Evolutionary conservation across 2,329 filamentous ascomycete genomes (phyloP).

Genomic region (Beauveria caledonica): DNA sequence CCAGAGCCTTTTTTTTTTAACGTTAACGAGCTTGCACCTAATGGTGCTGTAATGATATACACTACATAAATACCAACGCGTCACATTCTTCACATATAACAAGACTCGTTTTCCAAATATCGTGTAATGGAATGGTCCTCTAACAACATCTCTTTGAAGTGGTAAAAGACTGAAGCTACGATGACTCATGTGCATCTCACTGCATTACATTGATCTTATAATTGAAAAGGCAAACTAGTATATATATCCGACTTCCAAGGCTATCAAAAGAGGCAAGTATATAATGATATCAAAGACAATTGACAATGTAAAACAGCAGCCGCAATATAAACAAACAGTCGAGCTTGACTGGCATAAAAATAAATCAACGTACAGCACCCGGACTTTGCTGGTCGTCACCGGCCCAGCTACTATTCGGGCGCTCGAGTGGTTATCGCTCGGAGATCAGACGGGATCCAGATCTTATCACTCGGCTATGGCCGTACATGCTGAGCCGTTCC

Average conservation of each 20-base stretch:
- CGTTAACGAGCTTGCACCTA: conserved; percentile 1
- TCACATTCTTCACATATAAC: too few species aligned
- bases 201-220: too few species aligned
- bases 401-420: conserved; percentile 7
- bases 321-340: background rate
- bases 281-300: background rate
- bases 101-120: background rate
- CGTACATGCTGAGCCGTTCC: background rate
- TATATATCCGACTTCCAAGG: background rate
- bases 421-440: conserved; percentile 7
- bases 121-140: background rate
- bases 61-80: conserved; percentile 1
- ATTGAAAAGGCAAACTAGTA: too few species aligned
- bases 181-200: too few species aligned
- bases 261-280: background rate
- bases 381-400: conserved; percentile 7
- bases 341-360: background rate
- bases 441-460: conserved; percentile 5
- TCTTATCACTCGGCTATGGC: background rate
- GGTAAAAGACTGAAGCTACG: too few species aligned
- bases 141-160: too few species aligned
- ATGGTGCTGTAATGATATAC: conserved; percentile 8
- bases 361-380: conserved; percentile 4
- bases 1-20: background rate
- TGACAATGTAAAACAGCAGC: background rate